Evolutionary conservation across 225 moss, liverwort and hornwort genomes (phyloP).

Genomic region (Bryum argenteum): DNA sequence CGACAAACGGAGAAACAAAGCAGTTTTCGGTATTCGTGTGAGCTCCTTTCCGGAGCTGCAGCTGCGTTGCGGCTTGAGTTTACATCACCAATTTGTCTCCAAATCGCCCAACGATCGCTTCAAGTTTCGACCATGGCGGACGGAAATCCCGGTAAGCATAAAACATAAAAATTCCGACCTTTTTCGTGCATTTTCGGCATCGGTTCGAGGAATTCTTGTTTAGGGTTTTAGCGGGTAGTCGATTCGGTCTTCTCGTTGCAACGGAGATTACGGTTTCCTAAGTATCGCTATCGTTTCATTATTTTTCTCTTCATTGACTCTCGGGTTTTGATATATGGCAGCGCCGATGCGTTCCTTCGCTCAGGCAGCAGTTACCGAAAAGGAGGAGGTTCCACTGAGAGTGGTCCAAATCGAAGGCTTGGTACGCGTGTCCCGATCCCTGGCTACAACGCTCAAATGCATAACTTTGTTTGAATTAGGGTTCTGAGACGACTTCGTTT

Average conservation of each 20-base stretch:
- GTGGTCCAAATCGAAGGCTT: slow-evolving; percentile 94
- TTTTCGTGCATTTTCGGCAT: not conserved
- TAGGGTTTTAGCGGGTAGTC: slow-evolving; percentile 39
- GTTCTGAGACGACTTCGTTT: slow-evolving; percentile 12
- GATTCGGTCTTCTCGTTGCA: not conserved
- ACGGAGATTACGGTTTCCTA: not conserved
- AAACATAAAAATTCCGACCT: not conserved
- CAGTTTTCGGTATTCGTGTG: not conserved
- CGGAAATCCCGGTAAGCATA: slow-evolving; percentile 74
- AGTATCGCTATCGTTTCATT: too few species aligned
- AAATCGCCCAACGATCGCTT: not conserved
- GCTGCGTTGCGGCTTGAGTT: not conserved
- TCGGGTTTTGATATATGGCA: slow-evolving; percentile 31
- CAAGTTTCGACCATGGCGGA: slow-evolving; percentile 51
- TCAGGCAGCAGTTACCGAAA: slow-evolving; percentile 86
- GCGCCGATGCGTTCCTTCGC: slow-evolving; percentile 94
- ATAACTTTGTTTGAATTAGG: not conserved
- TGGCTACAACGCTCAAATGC: not conserved
- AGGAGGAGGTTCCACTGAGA: slow-evolving; percentile 75
- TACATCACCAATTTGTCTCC: not conserved
- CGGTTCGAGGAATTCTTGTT: slow-evolving; percentile 15
- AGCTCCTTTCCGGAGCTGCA: not conserved
- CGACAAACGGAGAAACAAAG: not conserved
- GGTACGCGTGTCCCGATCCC: slow-evolving; percentile 41
- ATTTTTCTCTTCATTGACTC: not conserved